Conservation (phyloP, 306 rosid genomes). For the Dalbergia cochinchinensis region DNA sequence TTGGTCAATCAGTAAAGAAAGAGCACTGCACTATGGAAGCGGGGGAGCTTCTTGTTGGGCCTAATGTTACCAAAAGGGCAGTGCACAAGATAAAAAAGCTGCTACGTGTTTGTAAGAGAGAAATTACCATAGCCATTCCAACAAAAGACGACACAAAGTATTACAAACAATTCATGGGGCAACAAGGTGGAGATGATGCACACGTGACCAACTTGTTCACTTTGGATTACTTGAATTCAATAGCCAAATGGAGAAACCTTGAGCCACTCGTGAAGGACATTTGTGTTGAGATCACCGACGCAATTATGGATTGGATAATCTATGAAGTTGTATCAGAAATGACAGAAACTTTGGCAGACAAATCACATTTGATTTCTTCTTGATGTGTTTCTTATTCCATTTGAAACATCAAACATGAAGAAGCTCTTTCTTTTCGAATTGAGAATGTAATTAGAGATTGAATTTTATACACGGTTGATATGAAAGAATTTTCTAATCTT, state of each 20-base stretch:
- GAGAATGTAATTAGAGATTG: too few species aligned
- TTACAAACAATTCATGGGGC: constrained; percentile 49
- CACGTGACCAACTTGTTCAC: constrained; percentile 42
- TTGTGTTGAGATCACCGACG: constrained; percentile 60
- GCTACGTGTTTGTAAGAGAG: constrained; percentile 68
- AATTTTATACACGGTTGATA: too few species aligned
- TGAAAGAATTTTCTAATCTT: too few species aligned
- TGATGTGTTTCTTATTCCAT: neutral
- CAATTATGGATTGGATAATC: constrained; percentile 59
- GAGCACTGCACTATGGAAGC: constrained; percentile 39
- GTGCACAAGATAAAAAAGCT: constrained; percentile 66
- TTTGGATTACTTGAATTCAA: constrained; percentile 55
- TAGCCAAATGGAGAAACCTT: constrained; percentile 57
- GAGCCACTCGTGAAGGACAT: constrained; percentile 53
- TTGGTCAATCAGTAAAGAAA: constrained; percentile 49
- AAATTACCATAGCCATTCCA: constrained; percentile 53
- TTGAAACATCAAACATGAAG: neutral
- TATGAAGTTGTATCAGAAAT: constrained; percentile 58
- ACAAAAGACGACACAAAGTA: constrained; percentile 39
- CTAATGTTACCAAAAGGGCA: constrained; percentile 52
- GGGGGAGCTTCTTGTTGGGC: constrained; percentile 39
- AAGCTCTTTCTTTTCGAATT: neutral
- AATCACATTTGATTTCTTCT: neutral
- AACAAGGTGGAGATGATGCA: constrained; percentile 44
- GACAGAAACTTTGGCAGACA: constrained; percentile 22